Conservation (phyloP, 768 basidiomycete genomes). For the Termitomyces sp. region DNA sequence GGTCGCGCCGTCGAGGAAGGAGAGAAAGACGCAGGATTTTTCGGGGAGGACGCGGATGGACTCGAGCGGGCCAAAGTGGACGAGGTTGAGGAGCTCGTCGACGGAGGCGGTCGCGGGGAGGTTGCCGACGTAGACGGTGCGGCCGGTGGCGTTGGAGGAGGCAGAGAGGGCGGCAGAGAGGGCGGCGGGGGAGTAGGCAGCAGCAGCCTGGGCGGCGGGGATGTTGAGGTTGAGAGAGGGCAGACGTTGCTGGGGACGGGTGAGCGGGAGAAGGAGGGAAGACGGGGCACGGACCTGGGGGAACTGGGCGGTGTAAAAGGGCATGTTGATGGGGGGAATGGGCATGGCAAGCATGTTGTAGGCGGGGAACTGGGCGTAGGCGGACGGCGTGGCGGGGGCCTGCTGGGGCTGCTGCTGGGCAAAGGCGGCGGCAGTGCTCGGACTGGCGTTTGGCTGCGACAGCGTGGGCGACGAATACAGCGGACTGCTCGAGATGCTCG, state of each 20-base stretch:
- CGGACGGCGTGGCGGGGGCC: slow-evolving; percentile 36
- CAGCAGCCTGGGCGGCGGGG: slow-evolving; percentile 54
- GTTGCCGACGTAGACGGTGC: slow-evolving; percentile 97
- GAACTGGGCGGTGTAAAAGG: slow-evolving; percentile 61
- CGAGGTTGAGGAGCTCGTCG: slow-evolving; percentile 95
- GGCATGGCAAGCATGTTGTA: slow-evolving; percentile 83
- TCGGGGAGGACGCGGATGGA: slow-evolving; percentile 92
- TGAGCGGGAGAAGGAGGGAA: neutral
- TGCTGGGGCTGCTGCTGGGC: slow-evolving; percentile 40
- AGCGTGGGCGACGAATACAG: slow-evolving; percentile 73
- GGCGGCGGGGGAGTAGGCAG: slow-evolving; percentile 75
- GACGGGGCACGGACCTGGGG: neutral
- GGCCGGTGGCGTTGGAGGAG: slow-evolving; percentile 64
- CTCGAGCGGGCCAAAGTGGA: slow-evolving; percentile 96
- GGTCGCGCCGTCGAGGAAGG: slow-evolving; percentile 90
- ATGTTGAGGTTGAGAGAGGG: slow-evolving; percentile 65
- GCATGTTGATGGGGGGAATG: slow-evolving; percentile 67
- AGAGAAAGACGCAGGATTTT: slow-evolving; percentile 96
- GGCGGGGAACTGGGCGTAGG: slow-evolving; percentile 57
- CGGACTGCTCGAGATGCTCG: slow-evolving; percentile 52
- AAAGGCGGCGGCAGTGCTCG: slow-evolving; percentile 55
- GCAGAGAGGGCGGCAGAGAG: slow-evolving; percentile 67
- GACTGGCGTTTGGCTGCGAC: slow-evolving; percentile 45
- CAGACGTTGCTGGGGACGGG: slow-evolving; percentile 43
- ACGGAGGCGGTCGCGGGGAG: slow-evolving; percentile 93